These are phyloP conservation scores for Neotropicomus parvogracilis DNA, from an alignment of 1,284 basidiomycete genomes.

Conservation along the genomic window DNA sequence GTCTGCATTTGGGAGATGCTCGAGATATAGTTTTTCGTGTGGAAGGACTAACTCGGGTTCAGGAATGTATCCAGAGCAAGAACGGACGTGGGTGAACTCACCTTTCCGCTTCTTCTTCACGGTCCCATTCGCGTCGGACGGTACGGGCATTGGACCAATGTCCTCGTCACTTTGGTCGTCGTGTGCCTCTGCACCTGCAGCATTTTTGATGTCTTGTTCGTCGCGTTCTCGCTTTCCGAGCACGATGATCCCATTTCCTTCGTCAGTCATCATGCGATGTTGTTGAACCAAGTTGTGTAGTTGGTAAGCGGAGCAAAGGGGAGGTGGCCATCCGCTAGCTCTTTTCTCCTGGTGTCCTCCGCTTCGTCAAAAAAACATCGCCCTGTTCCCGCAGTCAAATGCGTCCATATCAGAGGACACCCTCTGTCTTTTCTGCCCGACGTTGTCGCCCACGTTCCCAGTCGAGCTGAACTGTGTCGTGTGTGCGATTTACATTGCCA, in stretches of 20 bases:
- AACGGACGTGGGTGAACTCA: conserved; percentile 39
- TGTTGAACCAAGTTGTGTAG: no score
- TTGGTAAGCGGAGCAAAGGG: no score
- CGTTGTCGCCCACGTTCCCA: no score
- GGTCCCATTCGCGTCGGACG: conserved; percentile 39
- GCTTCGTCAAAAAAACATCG: no score
- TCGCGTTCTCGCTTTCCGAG: conserved; percentile 64
- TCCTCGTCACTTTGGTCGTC: conserved; percentile 61
- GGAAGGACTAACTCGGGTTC: conserved; percentile 52
- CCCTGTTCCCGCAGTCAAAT: no score
- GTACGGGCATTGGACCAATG: conserved; percentile 74
- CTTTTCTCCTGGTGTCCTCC: no score
- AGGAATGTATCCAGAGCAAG: conserved; percentile 33
- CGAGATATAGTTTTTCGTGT: conserved; percentile 83
- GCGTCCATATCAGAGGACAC: no score
- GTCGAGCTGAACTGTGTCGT: no score
- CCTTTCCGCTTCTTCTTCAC: conserved; percentile 73
- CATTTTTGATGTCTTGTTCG: conserved; percentile 21
- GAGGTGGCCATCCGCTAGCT: no score
- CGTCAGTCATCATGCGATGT: conserved; percentile 39
- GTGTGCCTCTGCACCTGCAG: conserved; percentile 10
- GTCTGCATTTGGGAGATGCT: conserved; percentile 88
- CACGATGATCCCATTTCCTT: conserved; percentile 40
- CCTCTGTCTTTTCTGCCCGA: no score
- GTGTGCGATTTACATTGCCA: no score